A percentile compares a stretch with the other conserved stretches of the same genome.
phyloP scores from a whole-genome alignment of 2,329 filamentous ascomycete genomes.

The Gaeumannomyces tritici region DNA sequence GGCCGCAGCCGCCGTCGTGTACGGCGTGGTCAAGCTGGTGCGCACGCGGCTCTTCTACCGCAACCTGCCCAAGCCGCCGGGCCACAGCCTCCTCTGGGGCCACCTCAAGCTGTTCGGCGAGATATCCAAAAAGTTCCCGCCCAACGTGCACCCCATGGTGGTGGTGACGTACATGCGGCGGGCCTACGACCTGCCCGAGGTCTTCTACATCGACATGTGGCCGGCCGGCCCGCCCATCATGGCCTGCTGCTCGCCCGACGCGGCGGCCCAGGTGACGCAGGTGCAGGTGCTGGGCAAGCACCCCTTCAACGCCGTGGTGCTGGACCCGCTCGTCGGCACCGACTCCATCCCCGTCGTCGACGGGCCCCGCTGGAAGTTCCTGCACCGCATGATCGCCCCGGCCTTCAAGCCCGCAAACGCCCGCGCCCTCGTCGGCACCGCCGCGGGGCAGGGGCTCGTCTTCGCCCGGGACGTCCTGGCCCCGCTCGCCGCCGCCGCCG shows the following conservation, averaged over 20 bases:
- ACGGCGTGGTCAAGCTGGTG: not conserved
- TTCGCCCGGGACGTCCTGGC: slow-evolving; percentile 15
- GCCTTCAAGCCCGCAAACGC: slow-evolving; percentile 25
- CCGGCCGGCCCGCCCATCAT: slow-evolving; percentile 8
- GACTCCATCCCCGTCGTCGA: slow-evolving; percentile 23
- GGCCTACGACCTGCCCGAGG: not conserved
- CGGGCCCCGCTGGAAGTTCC: slow-evolving; percentile 26
- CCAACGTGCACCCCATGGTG: not conserved
- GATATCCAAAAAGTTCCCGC: not conserved
- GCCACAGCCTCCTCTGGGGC: not conserved
- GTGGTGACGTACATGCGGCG: not conserved
- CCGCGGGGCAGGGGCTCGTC: slow-evolving; percentile 19
- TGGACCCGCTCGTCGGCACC: slow-evolving; percentile 17
- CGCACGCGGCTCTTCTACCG: not conserved
- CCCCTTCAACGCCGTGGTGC: not conserved
- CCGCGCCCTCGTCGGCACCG: slow-evolving; percentile 19
- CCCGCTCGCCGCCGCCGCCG: slow-evolving; percentile 7
- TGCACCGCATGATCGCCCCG: slow-evolving; percentile 23
- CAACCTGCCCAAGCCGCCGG: not conserved
- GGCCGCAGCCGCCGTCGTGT: not conserved
- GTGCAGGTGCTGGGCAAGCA: not conserved
- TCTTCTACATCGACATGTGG: slow-evolving; percentile 10
- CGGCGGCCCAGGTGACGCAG: slow-evolving; percentile 8
- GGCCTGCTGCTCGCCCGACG: slow-evolving; percentile 8
- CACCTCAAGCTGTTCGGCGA: slow-evolving; percentile 1